Evolutionary conservation across 495 filamentous ascomycete genomes (phyloP), one percentile per base, ranked within the genome.

Genomic region (Hypoxylon intermedium): DNA sequence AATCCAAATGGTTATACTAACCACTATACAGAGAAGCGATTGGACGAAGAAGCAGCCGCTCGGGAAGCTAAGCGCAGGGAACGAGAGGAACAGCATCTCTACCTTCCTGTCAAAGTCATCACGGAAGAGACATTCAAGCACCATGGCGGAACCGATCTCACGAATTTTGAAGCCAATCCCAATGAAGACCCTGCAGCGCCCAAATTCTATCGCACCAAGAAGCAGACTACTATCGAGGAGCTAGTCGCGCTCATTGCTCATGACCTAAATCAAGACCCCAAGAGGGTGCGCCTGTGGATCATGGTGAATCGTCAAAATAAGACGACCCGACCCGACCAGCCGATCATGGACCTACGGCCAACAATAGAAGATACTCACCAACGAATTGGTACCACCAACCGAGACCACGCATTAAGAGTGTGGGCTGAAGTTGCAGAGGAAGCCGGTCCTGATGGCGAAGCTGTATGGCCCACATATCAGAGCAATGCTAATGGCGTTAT

Each of bases 261-360:
- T 16, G 88, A 95, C 46, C 76, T 85, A n/a, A 78, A 75, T 2
- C 72, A 85, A 43, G 84, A 88, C 44, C 77, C 85, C 2, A 82
- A 83, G 36, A 80, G 81, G 26, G 73, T 98, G 16, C 85, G 94
- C 23, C 81, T 96, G 38, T 98, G 94, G 95, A 85, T 89, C 33
- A 96, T 99, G 91, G 95, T 99, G 0, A 97, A 96, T 67, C 90
- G 94, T 7, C 94, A 99, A 68, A 99, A 99, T 70, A 97, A 96
- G 76, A 98, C 94, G 0, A 87, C 89, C 37, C 84, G 94, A 20
- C 94, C 95, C 0, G 94, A 99, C 69, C 85, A 89, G 42, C 89
- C 92, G 3, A 83, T 98, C 43, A 81, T 80, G 56, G 89, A 94
- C 52, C 75, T 83, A 1, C 80, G 86, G n/a, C 88, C 91, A 74